Evolutionary conservation across 1,139 yeast species (phyloP).

Genomic region (Blastobotrys indianensis): DNA sequence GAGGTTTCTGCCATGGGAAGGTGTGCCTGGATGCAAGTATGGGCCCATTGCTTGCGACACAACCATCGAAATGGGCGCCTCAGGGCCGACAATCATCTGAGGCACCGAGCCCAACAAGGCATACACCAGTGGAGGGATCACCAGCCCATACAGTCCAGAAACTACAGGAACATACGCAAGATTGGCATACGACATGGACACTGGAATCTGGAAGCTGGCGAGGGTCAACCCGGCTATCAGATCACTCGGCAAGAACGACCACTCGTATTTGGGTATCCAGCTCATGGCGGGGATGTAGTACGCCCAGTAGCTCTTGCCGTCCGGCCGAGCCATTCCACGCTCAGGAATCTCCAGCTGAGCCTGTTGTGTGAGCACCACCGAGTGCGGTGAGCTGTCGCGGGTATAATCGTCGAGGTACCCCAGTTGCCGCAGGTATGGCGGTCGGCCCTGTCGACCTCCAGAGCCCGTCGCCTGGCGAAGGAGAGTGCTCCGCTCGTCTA

Average conservation of each 20-base stretch:
- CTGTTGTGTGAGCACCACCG: background rate
- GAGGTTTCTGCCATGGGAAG: background rate
- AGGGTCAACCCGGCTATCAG: conserved; percentile 78
- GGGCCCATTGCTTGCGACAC: conserved; percentile 87
- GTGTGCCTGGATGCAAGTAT: conserved; percentile 22
- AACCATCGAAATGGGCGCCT: conserved; percentile 84
- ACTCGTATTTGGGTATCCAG: conserved; percentile 66
- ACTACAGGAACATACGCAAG: conserved; percentile 87
- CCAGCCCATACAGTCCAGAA: conserved; percentile 77
- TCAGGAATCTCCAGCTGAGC: conserved; percentile 9
- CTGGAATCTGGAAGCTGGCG: conserved; percentile 88
- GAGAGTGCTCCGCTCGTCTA: background rate
- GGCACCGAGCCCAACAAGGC: conserved; percentile 87
- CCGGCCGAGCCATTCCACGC: conserved; percentile 8
- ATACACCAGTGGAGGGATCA: conserved; percentile 78
- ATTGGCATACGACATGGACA: conserved; percentile 83
- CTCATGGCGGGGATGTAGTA: conserved; percentile 78
- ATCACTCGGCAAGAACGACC: conserved; percentile 59
- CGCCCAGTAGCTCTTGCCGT: conserved; percentile 35
- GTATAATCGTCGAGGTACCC: conserved; percentile 8
- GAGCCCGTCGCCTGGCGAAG: background rate
- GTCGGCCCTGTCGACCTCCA: conserved; percentile 1
- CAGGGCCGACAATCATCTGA: conserved; percentile 96
- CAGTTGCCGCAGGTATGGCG: conserved; percentile 13
- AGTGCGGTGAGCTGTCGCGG: background rate